Conservation (phyloP, 2,329 filamentous ascomycete genomes). For the Anisogramma anomala region DNA sequence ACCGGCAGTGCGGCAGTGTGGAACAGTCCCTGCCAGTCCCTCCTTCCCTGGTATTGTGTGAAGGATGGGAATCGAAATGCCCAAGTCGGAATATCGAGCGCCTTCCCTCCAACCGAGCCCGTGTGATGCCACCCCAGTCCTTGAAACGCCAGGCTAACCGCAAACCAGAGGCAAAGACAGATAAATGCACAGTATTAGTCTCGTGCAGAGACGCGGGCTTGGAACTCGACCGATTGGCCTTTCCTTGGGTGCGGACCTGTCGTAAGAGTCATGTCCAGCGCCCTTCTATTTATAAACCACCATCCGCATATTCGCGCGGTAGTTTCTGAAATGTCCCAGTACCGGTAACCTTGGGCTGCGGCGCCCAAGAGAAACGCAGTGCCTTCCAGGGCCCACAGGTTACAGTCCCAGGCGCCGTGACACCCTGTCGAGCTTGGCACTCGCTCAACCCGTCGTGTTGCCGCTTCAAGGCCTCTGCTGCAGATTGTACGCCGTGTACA, state of each 20-base stretch:
- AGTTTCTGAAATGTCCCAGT: not conserved
- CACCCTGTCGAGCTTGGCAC: not conserved
- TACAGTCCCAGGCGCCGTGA: not conserved
- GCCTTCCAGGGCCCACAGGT: no score
- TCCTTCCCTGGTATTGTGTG: not conserved
- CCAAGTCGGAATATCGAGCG: conserved; percentile 8
- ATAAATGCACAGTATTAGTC: conserved; percentile 14
- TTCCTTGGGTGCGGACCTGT: not conserved
- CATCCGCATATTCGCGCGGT: not conserved
- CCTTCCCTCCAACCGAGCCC: conserved; percentile 10
- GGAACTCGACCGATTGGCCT: not conserved
- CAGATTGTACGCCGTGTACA: conserved; percentile 46
- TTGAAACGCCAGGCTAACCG: conserved; percentile 14
- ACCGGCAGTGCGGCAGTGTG: no score
- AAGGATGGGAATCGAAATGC: not conserved
- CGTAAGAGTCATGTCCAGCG: not conserved
- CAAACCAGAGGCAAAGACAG: conserved; percentile 12
- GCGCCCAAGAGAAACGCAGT: not conserved
- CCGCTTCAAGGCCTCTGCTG: conserved; percentile 37
- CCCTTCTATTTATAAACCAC: not conserved
- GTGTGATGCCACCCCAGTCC: conserved; percentile 7
- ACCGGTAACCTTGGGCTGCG: not conserved
- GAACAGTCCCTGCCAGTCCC: not conserved
- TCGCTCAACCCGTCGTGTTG: conserved; percentile 19
- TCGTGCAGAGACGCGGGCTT: conserved; percentile 1